These are phyloP conservation scores for Porphyrellus cyaneotinctus DNA, from an alignment of 768 basidiomycete genomes.

Conservation along the genomic window DNA sequence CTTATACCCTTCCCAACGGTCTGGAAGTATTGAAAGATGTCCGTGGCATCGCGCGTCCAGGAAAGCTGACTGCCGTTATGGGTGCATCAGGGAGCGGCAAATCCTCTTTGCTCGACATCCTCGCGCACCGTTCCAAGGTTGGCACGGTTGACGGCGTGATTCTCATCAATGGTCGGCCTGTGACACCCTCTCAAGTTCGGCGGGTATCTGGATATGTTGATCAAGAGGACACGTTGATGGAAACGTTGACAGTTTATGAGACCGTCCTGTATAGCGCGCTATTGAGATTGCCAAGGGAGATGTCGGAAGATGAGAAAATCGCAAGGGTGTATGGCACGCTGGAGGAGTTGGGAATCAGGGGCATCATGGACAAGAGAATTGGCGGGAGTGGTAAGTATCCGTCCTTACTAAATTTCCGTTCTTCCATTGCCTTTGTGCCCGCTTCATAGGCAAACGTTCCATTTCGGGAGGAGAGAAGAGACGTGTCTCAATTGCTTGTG, in stretches of 20 bases:
- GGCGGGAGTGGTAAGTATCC: constrained; percentile 69
- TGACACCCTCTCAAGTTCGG: constrained; percentile 71
- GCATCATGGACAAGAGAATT: constrained; percentile 86
- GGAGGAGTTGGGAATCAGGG: constrained; percentile 90
- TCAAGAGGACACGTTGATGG: constrained; percentile 97
- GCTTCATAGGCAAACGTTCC: constrained; percentile 64
- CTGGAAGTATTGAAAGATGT: constrained; percentile 75
- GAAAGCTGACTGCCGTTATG: constrained; percentile 93
- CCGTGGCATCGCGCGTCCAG: constrained; percentile 80
- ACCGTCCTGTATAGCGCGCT: constrained; percentile 93
- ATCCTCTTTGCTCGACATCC: constrained; percentile 93
- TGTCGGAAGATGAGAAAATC: constrained; percentile 94
- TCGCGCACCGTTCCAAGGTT: constrained; percentile 85
- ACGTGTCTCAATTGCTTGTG: constrained; percentile 95
- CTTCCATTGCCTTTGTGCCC: neutral
- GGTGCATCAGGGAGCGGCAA: constrained; percentile 96
- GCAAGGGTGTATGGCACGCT: constrained; percentile 92
- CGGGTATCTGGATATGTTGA: constrained; percentile 93
- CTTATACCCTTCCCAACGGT: constrained; percentile 64
- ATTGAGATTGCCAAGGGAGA: constrained; percentile 85
- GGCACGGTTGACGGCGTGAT: constrained; percentile 70
- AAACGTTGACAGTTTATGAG: constrained; percentile 96
- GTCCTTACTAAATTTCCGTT: neutral
- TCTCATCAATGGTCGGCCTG: constrained; percentile 81
- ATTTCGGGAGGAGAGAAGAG: constrained; percentile 99